Conservation (phyloP, 2,329 filamentous ascomycete genomes). For the Cladophialophora bantiana region DNA sequence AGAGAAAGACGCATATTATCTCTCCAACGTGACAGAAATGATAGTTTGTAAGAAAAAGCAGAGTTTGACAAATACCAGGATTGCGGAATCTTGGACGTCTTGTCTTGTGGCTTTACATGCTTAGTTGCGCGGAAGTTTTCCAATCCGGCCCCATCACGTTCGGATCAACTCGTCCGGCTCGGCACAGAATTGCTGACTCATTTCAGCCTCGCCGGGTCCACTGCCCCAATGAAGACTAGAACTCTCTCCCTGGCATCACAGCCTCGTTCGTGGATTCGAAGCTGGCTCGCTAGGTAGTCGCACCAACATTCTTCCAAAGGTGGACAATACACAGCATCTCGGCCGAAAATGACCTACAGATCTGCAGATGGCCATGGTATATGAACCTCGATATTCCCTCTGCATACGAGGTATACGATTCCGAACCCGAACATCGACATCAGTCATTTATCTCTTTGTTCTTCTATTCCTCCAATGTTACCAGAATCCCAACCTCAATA, state of each 20-base stretch:
- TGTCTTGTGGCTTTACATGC: not conserved
- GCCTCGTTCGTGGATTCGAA: constrained; percentile 17
- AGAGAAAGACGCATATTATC: not conserved
- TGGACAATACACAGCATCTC: too few relatives aligned
- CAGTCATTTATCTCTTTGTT: not conserved
- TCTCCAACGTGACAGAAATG: not conserved
- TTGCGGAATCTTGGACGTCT: constrained; percentile 3
- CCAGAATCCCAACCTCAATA: not conserved
- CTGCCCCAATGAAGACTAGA: constrained; percentile 9
- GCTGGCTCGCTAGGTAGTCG: not conserved
- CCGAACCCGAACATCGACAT: constrained; percentile 3
- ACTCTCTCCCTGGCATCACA: constrained; percentile 18
- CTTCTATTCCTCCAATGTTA: constrained; percentile 10
- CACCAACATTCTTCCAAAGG: too few relatives aligned
- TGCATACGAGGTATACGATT: not conserved
- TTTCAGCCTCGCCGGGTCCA: constrained; percentile 8
- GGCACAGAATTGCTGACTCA: not conserved
- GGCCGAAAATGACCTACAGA: too few relatives aligned
- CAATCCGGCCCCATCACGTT: not conserved
- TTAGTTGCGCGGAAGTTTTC: constrained; percentile 7
- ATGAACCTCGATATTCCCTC: constrained; percentile 5
- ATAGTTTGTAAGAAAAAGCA: not conserved
- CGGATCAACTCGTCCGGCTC: constrained; percentile 3
- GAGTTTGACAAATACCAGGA: not conserved
- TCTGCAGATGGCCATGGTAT: constrained; percentile 1